A percentile compares a stretch with the other conserved stretches of the same genome.
phyloP scores from a whole-genome alignment of 129 eudicot species.

The sunflower (Helianthus annuus) region DNA sequence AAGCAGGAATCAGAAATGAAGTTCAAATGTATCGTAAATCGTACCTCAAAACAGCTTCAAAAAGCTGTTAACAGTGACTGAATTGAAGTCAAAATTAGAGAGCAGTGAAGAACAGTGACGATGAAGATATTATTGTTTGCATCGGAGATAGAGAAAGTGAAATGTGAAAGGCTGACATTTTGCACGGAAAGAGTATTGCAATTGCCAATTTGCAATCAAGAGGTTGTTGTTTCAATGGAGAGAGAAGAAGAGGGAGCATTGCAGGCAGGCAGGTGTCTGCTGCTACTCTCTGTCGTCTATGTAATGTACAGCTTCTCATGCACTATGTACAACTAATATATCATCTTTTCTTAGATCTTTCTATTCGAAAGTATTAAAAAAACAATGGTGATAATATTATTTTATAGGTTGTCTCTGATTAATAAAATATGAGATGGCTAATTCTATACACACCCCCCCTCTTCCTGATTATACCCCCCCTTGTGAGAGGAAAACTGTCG shows the following conservation, averaged over 20 bases:
- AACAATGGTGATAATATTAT: not conserved
- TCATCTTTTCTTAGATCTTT: conserved; percentile 28
- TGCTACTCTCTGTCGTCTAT: conserved; percentile 36
- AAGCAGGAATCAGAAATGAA: conserved; percentile 7
- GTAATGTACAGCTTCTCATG: conserved; percentile 7
- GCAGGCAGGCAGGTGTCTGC: conserved; percentile 41
- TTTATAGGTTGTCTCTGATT: too few relatives aligned
- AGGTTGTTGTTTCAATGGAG: conserved; percentile 37
- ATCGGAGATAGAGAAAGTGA: conserved; percentile 34
- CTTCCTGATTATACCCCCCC: too few relatives aligned
- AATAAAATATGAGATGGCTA: not conserved
- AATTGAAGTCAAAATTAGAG: conserved; percentile 24
- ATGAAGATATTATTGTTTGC: conserved; percentile 26
- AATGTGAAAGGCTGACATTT: conserved; percentile 36
- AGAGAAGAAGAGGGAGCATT: conserved; percentile 34
- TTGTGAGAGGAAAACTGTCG: too few relatives aligned
- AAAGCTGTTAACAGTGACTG: conserved; percentile 2
- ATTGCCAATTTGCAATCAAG: not conserved
- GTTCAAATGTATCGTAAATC: conserved; percentile 13
- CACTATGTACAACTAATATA: conserved; percentile 8
- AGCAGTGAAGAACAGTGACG: conserved; percentile 18
- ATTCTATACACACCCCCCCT: too few relatives aligned
- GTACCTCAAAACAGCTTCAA: conserved; percentile 1
- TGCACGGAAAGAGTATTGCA: conserved; percentile 32
- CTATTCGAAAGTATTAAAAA: conserved; percentile 3